Evolutionary conservation across 164 flowering plant species (phyloP).

Genomic region (Umbellularia californica): DNA sequence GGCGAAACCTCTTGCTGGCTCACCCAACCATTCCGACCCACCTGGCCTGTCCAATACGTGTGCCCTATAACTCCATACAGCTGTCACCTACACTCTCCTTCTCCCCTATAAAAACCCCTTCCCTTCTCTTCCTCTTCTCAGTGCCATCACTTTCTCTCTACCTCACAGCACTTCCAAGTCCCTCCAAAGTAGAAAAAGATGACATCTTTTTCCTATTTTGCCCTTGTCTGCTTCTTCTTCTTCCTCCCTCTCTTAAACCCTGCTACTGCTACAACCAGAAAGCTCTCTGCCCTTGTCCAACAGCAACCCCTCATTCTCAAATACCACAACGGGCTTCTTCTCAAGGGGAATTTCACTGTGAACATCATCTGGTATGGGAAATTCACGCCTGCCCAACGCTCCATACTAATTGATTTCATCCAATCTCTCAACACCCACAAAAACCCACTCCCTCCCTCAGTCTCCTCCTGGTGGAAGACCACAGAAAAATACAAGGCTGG

Average conservation of each 20-base stretch:
- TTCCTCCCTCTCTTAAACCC: conserved; percentile 1
- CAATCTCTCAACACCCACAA: conserved; percentile 32
- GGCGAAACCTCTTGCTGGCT: not conserved
- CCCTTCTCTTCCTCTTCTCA: not conserved
- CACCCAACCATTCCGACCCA: not conserved
- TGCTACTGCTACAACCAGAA: conserved; percentile 22
- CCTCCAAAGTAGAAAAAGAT: not conserved
- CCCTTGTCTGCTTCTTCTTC: conserved; percentile 2
- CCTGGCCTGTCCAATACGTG: not conserved
- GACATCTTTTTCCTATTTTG: not conserved
- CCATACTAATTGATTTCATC: conserved; percentile 60
- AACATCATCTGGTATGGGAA: conserved; percentile 66
- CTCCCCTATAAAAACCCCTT: not conserved
- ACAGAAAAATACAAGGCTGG: conserved; percentile 54
- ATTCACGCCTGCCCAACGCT: conserved; percentile 46
- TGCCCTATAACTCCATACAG: not conserved
- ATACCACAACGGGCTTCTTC: conserved; percentile 69
- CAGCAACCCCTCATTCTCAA: conserved; percentile 41
- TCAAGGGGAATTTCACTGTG: conserved; percentile 54
- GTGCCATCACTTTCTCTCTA: not conserved
- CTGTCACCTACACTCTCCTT: conserved; percentile 10
- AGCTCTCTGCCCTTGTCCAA: conserved; percentile 30
- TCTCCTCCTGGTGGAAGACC: conserved; percentile 60
- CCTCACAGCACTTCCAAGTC: not conserved
- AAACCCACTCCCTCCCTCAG: conserved; percentile 33